Base-by-base conservation (phyloP, 768 basidiomycete genomes). In the Bullera alba region DNA sequence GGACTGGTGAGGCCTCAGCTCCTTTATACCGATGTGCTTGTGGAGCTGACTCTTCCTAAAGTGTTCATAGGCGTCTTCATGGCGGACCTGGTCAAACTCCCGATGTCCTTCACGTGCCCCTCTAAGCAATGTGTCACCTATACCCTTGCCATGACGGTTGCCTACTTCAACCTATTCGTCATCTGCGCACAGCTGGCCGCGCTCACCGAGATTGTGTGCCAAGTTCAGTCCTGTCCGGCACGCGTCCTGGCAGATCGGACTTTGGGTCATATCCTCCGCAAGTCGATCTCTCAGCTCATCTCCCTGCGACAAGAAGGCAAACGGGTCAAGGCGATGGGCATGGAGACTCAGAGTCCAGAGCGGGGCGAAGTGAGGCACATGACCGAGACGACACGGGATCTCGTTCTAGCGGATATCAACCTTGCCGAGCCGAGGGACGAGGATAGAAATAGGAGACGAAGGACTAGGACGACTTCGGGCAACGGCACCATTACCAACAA, bases 151-250 rank as follows among this genome's bases (percentile, higher is more conserved):
- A 19, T 48, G 21, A n/a, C 35, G 15, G 34, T 48, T 4, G 35
- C 46, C 30, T 38, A 48, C 35, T 6, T 48, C 21, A 10, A 48
- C 15, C n/a, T 48, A 10, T 38, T 35, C 35, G 23, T 48, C 5
- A 15, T 35, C 4, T 22, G 23, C 21, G 22, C 28, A 10, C 46
- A 48, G 26, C 19, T 48, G 7, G 34, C 38, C 35, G 12, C 34
- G 4, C 19, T 48, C 35, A 15, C 21, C 5, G 21, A 36, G 17
- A 37, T 48, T 23, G 21, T 48, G 4, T 48, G 38, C 34, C 14
- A 48, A 26, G 30, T 35, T 35, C 46, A 48, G 21, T 48, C 30
- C 14, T 22, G 22, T 35, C 46, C 30, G 14, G 19, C n/a, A 6
- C 30, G 45, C 7, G 45, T 46, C 5, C 15, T 29, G n/a, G 12